These are phyloP conservation scores for Penicillium subrubescens DNA, from an alignment of 495 filamentous ascomycete genomes.

Conservation along the genomic window DNA sequence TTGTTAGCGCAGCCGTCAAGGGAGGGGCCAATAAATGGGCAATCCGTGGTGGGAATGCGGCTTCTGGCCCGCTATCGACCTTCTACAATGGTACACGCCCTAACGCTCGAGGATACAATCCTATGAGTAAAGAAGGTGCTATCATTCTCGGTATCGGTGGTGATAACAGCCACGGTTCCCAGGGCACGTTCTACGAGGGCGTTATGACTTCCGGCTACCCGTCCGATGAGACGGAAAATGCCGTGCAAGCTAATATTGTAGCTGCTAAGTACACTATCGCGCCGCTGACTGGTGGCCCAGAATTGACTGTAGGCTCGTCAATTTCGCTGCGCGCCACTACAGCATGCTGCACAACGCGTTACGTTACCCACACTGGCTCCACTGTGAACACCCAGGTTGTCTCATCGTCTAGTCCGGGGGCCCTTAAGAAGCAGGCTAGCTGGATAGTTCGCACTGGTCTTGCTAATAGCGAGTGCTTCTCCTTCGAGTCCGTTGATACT, in stretches of 20 bases:
- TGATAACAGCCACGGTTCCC: conserved; percentile 56
- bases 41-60: conserved; percentile 55
- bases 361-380: conserved; percentile 51
- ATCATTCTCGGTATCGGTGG: conserved; percentile 63
- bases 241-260: conserved; percentile 60
- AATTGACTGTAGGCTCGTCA: conserved; percentile 48
- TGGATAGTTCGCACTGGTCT: conserved; percentile 58
- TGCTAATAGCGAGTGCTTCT: conserved; percentile 54
- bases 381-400: conserved; percentile 55
- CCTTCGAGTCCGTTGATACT: conserved; percentile 58
- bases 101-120: conserved; percentile 52
- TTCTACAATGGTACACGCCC: conserved; percentile 57
- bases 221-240: conserved; percentile 54
- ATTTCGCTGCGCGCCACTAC: conserved; percentile 56
- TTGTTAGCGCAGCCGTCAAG: conserved; percentile 55
- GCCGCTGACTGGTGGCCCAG: conserved; percentile 49
- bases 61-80: conserved; percentile 55
- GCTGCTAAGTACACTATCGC: conserved; percentile 54
- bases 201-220: conserved; percentile 62
- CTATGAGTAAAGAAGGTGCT: conserved; percentile 62
- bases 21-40: conserved; percentile 54
- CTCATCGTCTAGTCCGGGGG: conserved; percentile 48
- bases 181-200: conserved; percentile 65
- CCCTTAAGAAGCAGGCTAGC: conserved; percentile 52
- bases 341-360: conserved; percentile 50